Percentiles rank a stretch among this genome's conserved stretches.
phyloP scores from a whole-genome alignment of 2,329 filamentous ascomycete species.

The Zymoseptoria pseudotritici region DNA sequence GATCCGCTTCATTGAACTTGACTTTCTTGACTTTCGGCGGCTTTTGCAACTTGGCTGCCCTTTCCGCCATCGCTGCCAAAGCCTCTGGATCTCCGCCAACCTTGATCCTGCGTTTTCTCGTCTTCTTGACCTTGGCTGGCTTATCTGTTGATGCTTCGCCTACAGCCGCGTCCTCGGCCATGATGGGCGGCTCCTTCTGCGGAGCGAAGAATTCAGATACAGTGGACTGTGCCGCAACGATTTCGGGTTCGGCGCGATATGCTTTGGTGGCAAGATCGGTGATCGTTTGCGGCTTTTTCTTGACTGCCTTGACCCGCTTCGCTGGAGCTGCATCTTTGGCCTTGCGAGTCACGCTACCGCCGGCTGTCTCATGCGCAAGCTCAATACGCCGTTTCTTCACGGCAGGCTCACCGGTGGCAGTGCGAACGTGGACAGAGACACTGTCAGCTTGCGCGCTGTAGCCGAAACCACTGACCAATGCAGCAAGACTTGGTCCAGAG shows the following conservation, averaged over 20 bases:
- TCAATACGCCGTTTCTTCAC: conserved; percentile 14
- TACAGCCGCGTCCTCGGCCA: background rate
- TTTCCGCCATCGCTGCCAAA: background rate
- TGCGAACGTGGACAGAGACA: background rate
- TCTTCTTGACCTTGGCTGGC: conserved; percentile 17
- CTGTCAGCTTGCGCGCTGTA: conserved; percentile 4
- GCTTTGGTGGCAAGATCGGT: conserved; percentile 69
- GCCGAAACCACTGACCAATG: conserved; percentile 10
- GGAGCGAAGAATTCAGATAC: conserved; percentile 42
- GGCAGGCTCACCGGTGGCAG: conserved; percentile 7
- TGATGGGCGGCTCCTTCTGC: conserved; percentile 1
- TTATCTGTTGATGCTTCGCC: background rate
- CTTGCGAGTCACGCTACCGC: background rate
- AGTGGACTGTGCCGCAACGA: conserved; percentile 18
- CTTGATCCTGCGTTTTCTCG: conserved; percentile 21
- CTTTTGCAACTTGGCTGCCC: conserved; percentile 7
- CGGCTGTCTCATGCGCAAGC: conserved; percentile 11
- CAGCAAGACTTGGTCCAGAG: conserved; percentile 7
- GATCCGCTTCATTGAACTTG: conserved; percentile 16
- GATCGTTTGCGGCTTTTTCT: conserved; percentile 68
- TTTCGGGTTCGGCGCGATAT: conserved; percentile 42
- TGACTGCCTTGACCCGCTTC: conserved; percentile 35
- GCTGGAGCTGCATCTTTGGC: background rate
- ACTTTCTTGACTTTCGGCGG: conserved; percentile 28
- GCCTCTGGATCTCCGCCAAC: background rate